Percentiles rank a stretch among this genome's conserved stretches.
These are phyloP conservation scores for Eucalyptus paniculata DNA, from an alignment of 345 rosid species.

Conservation along the genomic window DNA sequence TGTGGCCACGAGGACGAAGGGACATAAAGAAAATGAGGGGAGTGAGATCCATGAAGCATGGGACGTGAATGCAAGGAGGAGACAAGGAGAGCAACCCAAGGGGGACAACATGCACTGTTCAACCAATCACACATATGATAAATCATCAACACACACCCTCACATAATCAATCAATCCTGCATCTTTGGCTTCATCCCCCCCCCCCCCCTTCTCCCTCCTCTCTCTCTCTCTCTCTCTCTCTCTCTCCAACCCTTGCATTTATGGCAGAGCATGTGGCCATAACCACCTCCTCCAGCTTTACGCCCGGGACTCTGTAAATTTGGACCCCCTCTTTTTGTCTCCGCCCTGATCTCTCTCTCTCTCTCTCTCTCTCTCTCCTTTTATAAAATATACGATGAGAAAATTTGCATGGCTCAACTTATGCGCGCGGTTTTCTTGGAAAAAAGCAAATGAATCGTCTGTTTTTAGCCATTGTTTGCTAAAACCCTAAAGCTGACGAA, in stretches of 20 bases:
- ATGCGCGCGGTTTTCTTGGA: not conserved
- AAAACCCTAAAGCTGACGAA: not conserved
- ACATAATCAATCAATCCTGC: not conserved
- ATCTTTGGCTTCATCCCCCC: not conserved
- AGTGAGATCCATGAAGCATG: constrained; percentile 14
- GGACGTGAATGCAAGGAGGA: not conserved
- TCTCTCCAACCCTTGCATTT: constrained; percentile 5
- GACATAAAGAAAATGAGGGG: not conserved
- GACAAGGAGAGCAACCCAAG: constrained; percentile 27
- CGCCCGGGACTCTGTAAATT: not conserved
- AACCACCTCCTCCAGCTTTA: constrained; percentile 10
- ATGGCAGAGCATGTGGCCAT: constrained; percentile 37
- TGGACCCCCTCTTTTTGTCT: not conserved
- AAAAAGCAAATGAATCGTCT: not conserved
- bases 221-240: not conserved
- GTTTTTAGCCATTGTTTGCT: not conserved
- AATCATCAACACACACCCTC: not conserved
- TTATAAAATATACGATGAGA: not conserved
- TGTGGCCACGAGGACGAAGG: not conserved
- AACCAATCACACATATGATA: constrained; percentile 1
- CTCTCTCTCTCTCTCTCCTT: not conserved
- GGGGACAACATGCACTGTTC: constrained; percentile 32
- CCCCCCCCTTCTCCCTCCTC: fast-evolving
- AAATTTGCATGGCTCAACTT: not conserved
- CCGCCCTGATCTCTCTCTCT: not conserved